Percentiles rank a stretch among this genome's conserved stretches.
Evolutionary conservation across 345 rosid genomes (phyloP).

Genomic region (Citrus mangshanensis): DNA sequence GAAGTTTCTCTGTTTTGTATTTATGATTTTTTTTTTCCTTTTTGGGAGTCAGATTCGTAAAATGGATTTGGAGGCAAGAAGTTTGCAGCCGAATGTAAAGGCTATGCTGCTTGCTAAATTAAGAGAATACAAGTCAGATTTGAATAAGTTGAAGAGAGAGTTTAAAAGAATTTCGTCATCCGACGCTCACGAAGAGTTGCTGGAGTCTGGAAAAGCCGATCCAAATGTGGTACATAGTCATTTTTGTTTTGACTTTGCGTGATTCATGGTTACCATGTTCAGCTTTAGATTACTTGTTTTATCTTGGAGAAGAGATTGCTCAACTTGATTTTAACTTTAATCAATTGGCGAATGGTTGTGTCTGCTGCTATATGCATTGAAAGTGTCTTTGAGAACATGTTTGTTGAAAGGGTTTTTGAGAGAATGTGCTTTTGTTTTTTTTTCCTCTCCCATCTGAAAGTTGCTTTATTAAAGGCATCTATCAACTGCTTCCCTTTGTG

Average conservation of each 20-base stretch:
- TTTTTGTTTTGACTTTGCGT: not conserved
- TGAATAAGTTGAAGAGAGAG: conserved; percentile 78
- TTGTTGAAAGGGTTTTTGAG: not conserved
- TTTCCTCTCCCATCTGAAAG: not conserved
- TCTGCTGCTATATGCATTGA: no score
- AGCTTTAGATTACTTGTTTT: not conserved
- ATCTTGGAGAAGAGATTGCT: not conserved
- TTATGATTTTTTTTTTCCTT: not conserved
- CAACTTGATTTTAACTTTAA: not conserved
- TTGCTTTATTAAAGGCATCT: not conserved
- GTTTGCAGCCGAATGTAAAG: conserved; percentile 73
- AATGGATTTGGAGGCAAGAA: conserved; percentile 92
- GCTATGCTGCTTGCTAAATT: conserved; percentile 82
- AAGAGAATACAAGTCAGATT: conserved; percentile 83
- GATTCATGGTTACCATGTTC: not conserved
- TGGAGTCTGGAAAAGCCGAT: conserved; percentile 64
- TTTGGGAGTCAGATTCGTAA: conserved; percentile 54
- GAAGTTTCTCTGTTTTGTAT: not conserved
- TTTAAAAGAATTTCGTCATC: conserved; percentile 56
- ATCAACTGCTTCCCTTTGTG: not conserved
- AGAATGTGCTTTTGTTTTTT: not conserved
- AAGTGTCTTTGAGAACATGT: not conserved
- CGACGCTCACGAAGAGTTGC: conserved; percentile 56
- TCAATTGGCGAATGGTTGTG: no score
- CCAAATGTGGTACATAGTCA: conserved; percentile 37